Conservation (phyloP, 2,329 filamentous ascomycete species). For the Drechmeria coniospora region DNA sequence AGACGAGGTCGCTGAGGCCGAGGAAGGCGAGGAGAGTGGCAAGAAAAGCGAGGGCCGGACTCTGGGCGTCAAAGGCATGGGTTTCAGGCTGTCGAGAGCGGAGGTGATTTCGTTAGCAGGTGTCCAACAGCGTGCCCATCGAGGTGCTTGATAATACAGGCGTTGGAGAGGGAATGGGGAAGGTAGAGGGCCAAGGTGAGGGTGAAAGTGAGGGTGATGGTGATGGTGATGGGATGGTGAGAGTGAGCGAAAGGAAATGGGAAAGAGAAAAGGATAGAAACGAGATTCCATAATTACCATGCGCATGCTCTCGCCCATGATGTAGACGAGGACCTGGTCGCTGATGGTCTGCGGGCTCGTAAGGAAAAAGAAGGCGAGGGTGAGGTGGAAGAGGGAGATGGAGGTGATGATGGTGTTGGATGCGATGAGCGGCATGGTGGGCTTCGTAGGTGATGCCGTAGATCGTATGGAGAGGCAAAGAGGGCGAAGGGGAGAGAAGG, state of each 20-base stretch:
- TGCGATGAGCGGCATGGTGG: constrained; percentile 65
- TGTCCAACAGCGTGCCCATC: too few relatives aligned
- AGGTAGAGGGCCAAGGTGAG: constrained; percentile 8
- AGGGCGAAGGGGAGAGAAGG: too few relatives aligned
- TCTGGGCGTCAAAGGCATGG: constrained; percentile 50
- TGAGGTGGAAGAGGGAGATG: constrained; percentile 71
- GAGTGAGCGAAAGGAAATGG: too few relatives aligned
- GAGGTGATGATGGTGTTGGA: constrained; percentile 67
- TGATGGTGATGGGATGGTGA: too few relatives aligned
- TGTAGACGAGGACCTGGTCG: constrained; percentile 65
- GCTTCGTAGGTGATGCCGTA: too few relatives aligned
- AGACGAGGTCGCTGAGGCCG: constrained; percentile 48
- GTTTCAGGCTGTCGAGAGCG: constrained; percentile 54
- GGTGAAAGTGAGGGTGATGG: too few relatives aligned
- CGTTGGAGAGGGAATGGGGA: neutral
- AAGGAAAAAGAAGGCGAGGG: constrained; percentile 71
- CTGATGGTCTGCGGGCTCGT: constrained; percentile 56
- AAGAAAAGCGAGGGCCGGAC: constrained; percentile 59
- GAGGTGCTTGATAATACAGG: neutral
- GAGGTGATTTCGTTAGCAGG: too few relatives aligned
- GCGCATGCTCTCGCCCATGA: constrained; percentile 71
- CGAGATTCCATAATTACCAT: too few relatives aligned
- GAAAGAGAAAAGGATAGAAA: too few relatives aligned
- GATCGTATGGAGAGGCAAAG: too few relatives aligned
- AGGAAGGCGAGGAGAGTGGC: constrained; percentile 48